Percentiles rank a stretch among this genome's conserved stretches.
phyloP scores from a whole-genome alignment of 1,139 yeast species.

The Saccharomyces pastorianus region DNA sequence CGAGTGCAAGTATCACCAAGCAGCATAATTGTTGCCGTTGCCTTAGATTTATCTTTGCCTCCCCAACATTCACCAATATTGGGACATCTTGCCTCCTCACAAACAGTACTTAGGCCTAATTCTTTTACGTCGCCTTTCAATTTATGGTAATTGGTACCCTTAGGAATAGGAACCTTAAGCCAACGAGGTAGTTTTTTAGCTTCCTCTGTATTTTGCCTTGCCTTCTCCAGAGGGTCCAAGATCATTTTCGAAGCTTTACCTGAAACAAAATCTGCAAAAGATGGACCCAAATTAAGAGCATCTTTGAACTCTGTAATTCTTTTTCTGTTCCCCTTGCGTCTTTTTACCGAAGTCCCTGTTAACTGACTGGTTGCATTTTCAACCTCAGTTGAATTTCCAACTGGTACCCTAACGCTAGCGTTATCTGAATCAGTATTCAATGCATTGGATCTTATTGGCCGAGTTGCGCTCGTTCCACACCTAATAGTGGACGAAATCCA shows the following conservation, averaged over 20 bases:
- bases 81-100: conserved; percentile 98
- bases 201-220: conserved; percentile 39
- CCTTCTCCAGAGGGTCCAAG: conserved; percentile 64
- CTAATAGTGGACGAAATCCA: not conserved
- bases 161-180: conserved; percentile 93
- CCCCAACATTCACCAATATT: conserved; percentile 99
- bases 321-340: conserved; percentile 32
- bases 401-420: not conserved
- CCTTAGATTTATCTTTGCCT: conserved; percentile 81
- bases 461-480: not conserved
- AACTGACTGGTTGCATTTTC: not conserved
- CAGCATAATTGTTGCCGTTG: conserved; percentile 98
- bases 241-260: conserved; percentile 67
- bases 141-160: conserved; percentile 73
- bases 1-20: conserved; percentile 98
- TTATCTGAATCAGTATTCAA: not conserved
- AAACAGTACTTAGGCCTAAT: conserved; percentile 83
- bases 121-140: conserved; percentile 84
- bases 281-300: conserved; percentile 74
- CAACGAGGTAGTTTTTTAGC: conserved; percentile 61
- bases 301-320: conserved; percentile 61
- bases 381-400: not conserved
- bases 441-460: not conserved
- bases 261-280: conserved; percentile 81
- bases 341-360: not conserved